A percentile compares a stretch with the other conserved stretches of the same genome.
Evolutionary conservation across 768 basidiomycete species (phyloP).

Genomic region (Lentinula boryana): DNA sequence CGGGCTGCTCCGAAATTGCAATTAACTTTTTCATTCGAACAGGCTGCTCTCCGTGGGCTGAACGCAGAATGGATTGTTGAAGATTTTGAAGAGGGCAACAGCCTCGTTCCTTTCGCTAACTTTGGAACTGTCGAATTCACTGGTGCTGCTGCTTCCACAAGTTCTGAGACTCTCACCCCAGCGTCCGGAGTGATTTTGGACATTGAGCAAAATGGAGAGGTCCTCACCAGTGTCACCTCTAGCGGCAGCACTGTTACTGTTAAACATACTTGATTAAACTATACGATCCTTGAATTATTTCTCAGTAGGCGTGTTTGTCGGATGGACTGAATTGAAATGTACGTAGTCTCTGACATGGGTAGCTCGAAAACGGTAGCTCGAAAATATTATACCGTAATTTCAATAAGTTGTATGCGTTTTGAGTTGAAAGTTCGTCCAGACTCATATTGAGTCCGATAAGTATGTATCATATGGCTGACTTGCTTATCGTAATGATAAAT

Average conservation of each 20-base stretch:
- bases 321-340: too few species aligned
- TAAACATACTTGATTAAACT: background rate
- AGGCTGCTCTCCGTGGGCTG: background rate
- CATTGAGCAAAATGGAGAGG: conserved; percentile 24
- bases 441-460: too few species aligned
- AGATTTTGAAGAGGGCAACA: conserved; percentile 5
- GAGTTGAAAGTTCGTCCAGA: too few species aligned
- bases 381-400: too few species aligned
- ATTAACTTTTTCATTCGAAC: background rate
- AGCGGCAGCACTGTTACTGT: conserved; percentile 10
- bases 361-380: too few species aligned
- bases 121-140: conserved; percentile 32
- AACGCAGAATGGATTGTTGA: conserved; percentile 6
- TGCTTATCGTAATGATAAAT: background rate
- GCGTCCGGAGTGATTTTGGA: conserved; percentile 27
- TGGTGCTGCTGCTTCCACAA: conserved; percentile 20
- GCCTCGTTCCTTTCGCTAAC: conserved; percentile 28
- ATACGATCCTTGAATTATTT: background rate
- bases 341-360: too few species aligned
- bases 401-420: too few species aligned
- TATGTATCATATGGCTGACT: background rate
- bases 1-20: too few species aligned
- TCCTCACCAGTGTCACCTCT: conserved; percentile 22
- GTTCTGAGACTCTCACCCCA: conserved; percentile 19
- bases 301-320: too few species aligned